These are phyloP conservation scores for Phaffomyces opuntiae DNA, from an alignment of 805 yeast genomes.

Conservation along the genomic window DNA sequence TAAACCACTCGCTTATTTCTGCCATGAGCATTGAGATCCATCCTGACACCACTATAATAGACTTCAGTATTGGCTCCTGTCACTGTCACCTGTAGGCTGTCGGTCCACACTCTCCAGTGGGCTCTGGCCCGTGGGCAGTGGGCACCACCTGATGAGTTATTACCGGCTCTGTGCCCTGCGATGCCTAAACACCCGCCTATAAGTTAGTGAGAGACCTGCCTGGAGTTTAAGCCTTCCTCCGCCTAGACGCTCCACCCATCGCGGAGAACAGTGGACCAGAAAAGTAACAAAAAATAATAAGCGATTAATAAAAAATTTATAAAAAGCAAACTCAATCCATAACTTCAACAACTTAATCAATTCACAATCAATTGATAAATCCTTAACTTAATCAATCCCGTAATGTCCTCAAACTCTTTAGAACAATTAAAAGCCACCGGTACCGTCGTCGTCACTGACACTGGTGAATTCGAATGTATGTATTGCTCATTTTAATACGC, in stretches of 20 bases:
- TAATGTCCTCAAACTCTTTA: slow-evolving; percentile 54
- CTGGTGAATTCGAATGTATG: slow-evolving; percentile 88
- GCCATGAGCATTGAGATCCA: no score
- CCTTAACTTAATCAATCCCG: neutral
- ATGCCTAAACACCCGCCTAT: neutral
- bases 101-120: no score
- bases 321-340: neutral
- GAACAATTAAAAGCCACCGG: slow-evolving; percentile 94
- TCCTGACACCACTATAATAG: no score
- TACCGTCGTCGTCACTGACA: slow-evolving; percentile 95
- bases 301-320: slow-evolving; percentile 1
- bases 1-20: no score
- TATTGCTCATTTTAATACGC: neutral
- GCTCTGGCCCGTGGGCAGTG: no score
- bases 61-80: no score
- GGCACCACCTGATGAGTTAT: no score
- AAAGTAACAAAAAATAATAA: neutral
- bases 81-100: no score
- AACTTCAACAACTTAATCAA: no score
- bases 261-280: slow-evolving; percentile 15
- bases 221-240: neutral
- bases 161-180: neutral
- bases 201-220: neutral
- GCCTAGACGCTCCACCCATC: neutral
- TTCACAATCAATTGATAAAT: no score